phyloP scores from a whole-genome alignment of 2,329 filamentous ascomycete genomes.

The Alternaria dauci region DNA sequence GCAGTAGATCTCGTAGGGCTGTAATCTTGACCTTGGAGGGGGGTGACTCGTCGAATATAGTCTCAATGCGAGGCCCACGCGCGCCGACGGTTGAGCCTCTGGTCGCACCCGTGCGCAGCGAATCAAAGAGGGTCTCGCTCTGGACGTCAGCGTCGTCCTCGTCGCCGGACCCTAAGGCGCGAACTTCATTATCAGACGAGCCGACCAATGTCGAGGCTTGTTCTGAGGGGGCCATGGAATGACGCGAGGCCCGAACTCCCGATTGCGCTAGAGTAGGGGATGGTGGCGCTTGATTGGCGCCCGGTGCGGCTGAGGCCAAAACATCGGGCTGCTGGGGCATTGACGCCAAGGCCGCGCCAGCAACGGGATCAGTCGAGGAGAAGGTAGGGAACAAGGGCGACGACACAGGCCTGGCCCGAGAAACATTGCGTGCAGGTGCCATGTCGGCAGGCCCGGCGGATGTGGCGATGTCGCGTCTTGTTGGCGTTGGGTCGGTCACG shows the following conservation, averaged over 20 bases:
- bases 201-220: slow-evolving; percentile 71
- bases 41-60: slow-evolving; percentile 82
- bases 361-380: slow-evolving; percentile 22
- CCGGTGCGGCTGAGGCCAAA: slow-evolving; percentile 39
- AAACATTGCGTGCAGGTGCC: slow-evolving; percentile 21
- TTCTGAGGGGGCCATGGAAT: slow-evolving; percentile 66
- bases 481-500: slow-evolving; percentile 41
- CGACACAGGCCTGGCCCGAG: slow-evolving; percentile 22
- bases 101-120: slow-evolving; percentile 74
- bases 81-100: slow-evolving; percentile 68
- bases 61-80: slow-evolving; percentile 76
- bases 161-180: slow-evolving; percentile 71
- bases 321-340: slow-evolving; percentile 45
- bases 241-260: slow-evolving; percentile 57
- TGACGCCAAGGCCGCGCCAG: slow-evolving; percentile 38
- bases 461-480: slow-evolving; percentile 42
- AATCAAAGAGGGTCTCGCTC: slow-evolving; percentile 81
- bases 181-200: slow-evolving; percentile 71
- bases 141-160: slow-evolving; percentile 81
- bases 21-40: slow-evolving; percentile 54
- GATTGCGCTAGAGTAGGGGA: slow-evolving; percentile 48
- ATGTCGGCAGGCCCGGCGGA: slow-evolving; percentile 31
- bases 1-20: slow-evolving; percentile 59
- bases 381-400: slow-evolving; percentile 37
- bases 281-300: slow-evolving; percentile 46